Evolutionary conservation across 2,329 filamentous ascomycete species (phyloP), one percentile per base, ranked within the genome.

Genomic region (Erysiphe pulchra): DNA sequence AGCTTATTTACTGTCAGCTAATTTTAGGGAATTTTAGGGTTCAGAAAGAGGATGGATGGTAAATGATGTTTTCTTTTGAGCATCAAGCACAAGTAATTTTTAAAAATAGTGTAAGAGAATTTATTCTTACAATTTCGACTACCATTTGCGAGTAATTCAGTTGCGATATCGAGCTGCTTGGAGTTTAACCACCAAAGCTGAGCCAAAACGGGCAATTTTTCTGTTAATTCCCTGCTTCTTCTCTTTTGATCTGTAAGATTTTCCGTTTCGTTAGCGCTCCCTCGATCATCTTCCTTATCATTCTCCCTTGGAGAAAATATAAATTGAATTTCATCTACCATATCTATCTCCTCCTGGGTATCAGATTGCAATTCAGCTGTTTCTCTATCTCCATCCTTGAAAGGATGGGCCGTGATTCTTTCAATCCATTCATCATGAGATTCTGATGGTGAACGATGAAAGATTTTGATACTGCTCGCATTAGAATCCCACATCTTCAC

Each of bases 91-190:
- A 24, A 24, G 20, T 24, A 24, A 24, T 3, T 24, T 24, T 6
- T 6, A 24, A 6, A 24, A 24, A 24, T 30, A 28, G 18, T 16
- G n/a, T 16, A 32, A 16, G 8, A 20, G 31, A 34, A 17, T 14
- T 31, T 40, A 20, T 8, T 43, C 67, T 62, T 53, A 73, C 70
- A 64, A 54, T 70, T 65, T 53, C 72, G 63, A 50, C 70, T 71
- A 5, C 64, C 68, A 51, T 75, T 66, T 1, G 66, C 72, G 0
- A 75, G 54, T 47, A 65, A 67, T 54, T 73, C 65, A 1, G 67
- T 65, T 36, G 70, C 59, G 1, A 53, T 46, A 45, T 68, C 65
- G 14, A 75, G 57, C 0, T 65, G 60, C 9, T 57, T 50, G 0
- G 61, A 62, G 1, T 59, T 57, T 7, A 64, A 52, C 32, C 60